phyloP scores from a whole-genome alignment of 345 rosid species.

The Populus simonii region DNA sequence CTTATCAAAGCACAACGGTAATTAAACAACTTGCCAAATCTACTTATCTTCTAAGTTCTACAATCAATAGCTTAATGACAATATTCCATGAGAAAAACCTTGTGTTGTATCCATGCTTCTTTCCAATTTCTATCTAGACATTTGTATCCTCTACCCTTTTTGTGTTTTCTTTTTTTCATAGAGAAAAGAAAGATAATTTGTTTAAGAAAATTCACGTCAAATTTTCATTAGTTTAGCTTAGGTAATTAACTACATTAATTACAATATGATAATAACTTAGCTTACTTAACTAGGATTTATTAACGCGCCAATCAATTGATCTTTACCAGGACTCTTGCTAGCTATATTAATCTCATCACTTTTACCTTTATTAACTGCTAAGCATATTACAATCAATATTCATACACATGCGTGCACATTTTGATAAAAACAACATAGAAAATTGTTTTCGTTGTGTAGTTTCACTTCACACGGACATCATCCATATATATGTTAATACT shows the following conservation, averaged over 20 bases:
- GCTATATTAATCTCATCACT: neutral
- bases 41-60: constrained; percentile 34
- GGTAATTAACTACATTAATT: neutral
- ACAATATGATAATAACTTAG: neutral
- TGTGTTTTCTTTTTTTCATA: neutral
- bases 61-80: constrained; percentile 9
- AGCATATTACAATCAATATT: neutral
- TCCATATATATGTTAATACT: neutral
- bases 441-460: neutral
- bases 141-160: neutral
- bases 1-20: constrained; percentile 8
- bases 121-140: neutral
- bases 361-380: neutral
- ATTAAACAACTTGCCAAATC: constrained; percentile 23
- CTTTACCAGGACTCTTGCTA: neutral
- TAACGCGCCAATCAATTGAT: neutral
- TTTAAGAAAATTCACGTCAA: neutral
- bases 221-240: neutral
- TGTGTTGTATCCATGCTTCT: neutral
- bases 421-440: neutral
- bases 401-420: constrained; percentile 23
- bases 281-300: neutral
- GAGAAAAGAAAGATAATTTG: neutral
- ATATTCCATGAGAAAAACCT: neutral
- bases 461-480: constrained; percentile 12